phyloP scores from a whole-genome alignment of 2,329 filamentous ascomycete species.

The Pleurostoma richardsiae region DNA sequence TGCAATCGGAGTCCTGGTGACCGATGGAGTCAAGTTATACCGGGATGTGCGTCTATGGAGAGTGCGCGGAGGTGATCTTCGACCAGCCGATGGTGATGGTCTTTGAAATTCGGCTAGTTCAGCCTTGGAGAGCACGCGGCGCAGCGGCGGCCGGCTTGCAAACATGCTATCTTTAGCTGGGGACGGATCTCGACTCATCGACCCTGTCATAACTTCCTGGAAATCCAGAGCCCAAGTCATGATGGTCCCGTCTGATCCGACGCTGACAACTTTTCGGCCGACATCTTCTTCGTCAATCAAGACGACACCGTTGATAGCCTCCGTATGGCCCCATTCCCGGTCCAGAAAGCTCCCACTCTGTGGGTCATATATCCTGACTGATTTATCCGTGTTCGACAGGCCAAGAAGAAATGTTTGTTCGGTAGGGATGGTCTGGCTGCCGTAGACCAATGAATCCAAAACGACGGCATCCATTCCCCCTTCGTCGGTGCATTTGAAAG shows the following conservation, averaged over 20 bases:
- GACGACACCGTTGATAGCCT: slow-evolving; percentile 82
- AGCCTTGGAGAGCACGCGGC: slow-evolving; percentile 80
- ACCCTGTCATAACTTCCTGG: slow-evolving; percentile 33
- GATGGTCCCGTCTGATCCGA: slow-evolving; percentile 74
- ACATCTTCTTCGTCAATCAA: slow-evolving; percentile 58
- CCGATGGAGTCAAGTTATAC: slow-evolving; percentile 32
- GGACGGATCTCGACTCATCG: slow-evolving; percentile 46
- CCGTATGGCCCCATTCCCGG: slow-evolving; percentile 91
- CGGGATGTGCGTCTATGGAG: slow-evolving; percentile 51
- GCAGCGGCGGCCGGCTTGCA: slow-evolving; percentile 65
- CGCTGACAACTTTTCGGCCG: slow-evolving; percentile 61
- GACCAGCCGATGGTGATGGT: slow-evolving; percentile 38
- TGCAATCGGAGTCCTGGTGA: slow-evolving; percentile 31
- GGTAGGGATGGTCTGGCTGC: slow-evolving; percentile 42
- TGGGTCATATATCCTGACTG: slow-evolving; percentile 81
- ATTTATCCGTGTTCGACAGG: slow-evolving; percentile 94
- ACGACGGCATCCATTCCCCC: slow-evolving; percentile 77
- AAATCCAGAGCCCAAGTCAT: slow-evolving; percentile 69
- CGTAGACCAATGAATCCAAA: slow-evolving; percentile 70
- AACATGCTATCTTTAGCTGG: slow-evolving; percentile 43
- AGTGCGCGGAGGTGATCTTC: slow-evolving; percentile 50
- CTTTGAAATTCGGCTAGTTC: slow-evolving; percentile 78
- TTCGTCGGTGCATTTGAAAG: slow-evolving; percentile 80
- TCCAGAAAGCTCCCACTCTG: slow-evolving; percentile 73
- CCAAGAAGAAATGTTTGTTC: slow-evolving; percentile 68